Percentiles rank a stretch among this genome's conserved stretches.
phyloP scores from a whole-genome alignment of 1,139 yeast genomes.

The Entelexis paramagnoliae region DNA sequence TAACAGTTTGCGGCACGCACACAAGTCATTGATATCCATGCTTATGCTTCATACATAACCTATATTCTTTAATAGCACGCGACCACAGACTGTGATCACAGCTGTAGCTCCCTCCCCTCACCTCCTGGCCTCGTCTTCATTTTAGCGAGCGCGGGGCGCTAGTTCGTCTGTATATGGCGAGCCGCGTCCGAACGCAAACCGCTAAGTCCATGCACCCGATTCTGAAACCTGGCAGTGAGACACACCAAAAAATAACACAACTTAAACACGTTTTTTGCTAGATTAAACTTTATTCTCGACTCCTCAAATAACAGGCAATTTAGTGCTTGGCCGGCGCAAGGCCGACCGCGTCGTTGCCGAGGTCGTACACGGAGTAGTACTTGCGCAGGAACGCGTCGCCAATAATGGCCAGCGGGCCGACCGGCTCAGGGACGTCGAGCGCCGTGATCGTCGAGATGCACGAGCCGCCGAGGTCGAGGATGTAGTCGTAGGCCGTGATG shows the following conservation, averaged over 20 bases:
- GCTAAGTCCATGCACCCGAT: too few relatives aligned
- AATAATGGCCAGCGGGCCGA: constrained; percentile 89
- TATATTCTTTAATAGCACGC: too few relatives aligned
- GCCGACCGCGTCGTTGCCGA: constrained; percentile 85
- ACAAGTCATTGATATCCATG: too few relatives aligned
- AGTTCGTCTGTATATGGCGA: too few relatives aligned
- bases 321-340: constrained; percentile 45
- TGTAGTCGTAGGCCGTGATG: constrained; percentile 77
- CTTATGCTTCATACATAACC: too few relatives aligned
- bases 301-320: background rate
- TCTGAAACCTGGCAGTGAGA: too few relatives aligned
- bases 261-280: background rate
- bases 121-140: too few relatives aligned
- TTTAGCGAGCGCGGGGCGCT: too few relatives aligned
- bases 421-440: constrained; percentile 94
- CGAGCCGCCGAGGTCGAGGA: constrained; percentile 83
- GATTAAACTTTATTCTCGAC: background rate
- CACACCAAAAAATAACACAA: background rate
- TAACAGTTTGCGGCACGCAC: too few relatives aligned
- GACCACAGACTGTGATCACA: too few relatives aligned
- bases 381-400: constrained; percentile 97
- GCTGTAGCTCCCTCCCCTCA: too few relatives aligned
- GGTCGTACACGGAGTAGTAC: constrained; percentile 86
- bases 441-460: constrained; percentile 95
- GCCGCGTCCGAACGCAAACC: too few relatives aligned